Conservation (phyloP, 345 rosid genomes). For the Durio zibethinus region DNA sequence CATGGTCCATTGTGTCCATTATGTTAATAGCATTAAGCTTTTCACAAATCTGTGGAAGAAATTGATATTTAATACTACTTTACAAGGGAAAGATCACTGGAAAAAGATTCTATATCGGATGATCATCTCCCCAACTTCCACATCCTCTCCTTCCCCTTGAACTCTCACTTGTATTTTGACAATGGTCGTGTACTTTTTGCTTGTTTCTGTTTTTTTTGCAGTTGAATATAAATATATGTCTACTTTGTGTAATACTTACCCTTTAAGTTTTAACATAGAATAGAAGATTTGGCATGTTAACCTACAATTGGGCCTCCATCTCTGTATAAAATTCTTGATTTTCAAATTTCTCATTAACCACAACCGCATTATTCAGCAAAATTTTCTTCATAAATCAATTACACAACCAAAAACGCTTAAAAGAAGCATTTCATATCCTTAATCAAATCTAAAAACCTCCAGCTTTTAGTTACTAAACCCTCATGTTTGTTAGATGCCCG, state of each 20-base stretch:
- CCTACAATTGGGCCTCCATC: not conserved
- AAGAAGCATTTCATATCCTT: slow-evolving; percentile 61
- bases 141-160: not conserved
- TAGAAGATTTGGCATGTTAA: not conserved
- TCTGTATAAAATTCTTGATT: not conserved
- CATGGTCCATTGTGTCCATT: slow-evolving; percentile 6
- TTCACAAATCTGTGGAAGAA: slow-evolving; percentile 12
- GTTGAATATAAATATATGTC: slow-evolving; percentile 8
- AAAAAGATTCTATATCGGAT: not conserved
- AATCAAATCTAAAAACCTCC: slow-evolving; percentile 44
- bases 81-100: not conserved
- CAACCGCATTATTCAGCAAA: not conserved
- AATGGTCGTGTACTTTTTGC: not conserved
- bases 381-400: slow-evolving; percentile 21
- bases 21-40: slow-evolving; percentile 21
- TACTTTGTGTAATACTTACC: not conserved
- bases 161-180: not conserved
- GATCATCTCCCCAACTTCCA: not conserved
- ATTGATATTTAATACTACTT: slow-evolving; percentile 7
- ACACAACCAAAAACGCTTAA: slow-evolving; percentile 46
- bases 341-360: not conserved
- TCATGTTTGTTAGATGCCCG: slow-evolving; percentile 56
- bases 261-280: not conserved
- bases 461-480: slow-evolving; percentile 62
- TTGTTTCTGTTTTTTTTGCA: slow-evolving; percentile 4